Evolutionary conservation across 768 basidiomycete genomes (phyloP).

Genomic region (Punctularia strigosozonata): DNA sequence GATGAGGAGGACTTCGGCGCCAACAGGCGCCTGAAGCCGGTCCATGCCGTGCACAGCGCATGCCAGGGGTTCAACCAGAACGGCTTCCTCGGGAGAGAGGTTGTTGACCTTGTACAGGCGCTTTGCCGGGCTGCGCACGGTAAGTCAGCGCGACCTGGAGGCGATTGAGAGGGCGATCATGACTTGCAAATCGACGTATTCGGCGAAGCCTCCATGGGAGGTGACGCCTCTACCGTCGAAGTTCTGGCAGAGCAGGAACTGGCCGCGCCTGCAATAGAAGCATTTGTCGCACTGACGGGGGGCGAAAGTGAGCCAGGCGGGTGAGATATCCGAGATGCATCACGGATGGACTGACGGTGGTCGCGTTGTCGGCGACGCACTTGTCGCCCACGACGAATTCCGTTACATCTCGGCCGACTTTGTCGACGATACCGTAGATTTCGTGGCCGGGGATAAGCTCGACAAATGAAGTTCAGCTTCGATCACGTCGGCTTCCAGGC

Average conservation of each 20-base stretch:
- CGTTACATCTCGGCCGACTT: background rate
- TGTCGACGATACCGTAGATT: background rate
- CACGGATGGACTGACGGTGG: background rate
- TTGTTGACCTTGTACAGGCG: slow-evolving; percentile 86
- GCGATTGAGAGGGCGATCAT: background rate
- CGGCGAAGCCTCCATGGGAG: slow-evolving; percentile 29
- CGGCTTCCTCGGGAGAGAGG: slow-evolving; percentile 78
- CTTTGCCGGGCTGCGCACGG: slow-evolving; percentile 37
- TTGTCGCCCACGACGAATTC: background rate
- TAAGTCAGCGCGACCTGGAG: background rate
- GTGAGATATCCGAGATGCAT: background rate
- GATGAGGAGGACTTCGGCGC: slow-evolving; percentile 72
- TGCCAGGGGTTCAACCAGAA: slow-evolving; percentile 80
- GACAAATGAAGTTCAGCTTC: no score
- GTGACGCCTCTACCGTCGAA: slow-evolving; percentile 25
- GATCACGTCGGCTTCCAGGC: no score
- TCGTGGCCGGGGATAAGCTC: slow-evolving; percentile 1
- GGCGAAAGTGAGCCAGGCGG: background rate
- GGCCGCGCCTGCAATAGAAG: slow-evolving; percentile 27
- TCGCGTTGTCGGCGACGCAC: background rate
- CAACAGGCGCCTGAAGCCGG: slow-evolving; percentile 73
- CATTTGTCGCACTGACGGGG: slow-evolving; percentile 20
- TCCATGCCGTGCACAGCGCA: slow-evolving; percentile 91
- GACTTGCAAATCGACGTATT: slow-evolving; percentile 27
- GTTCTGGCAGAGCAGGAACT: slow-evolving; percentile 27